Base-by-base conservation (phyloP, 1,139 yeast species). In the Hemisphaericaspora xylofermentans region DNA sequence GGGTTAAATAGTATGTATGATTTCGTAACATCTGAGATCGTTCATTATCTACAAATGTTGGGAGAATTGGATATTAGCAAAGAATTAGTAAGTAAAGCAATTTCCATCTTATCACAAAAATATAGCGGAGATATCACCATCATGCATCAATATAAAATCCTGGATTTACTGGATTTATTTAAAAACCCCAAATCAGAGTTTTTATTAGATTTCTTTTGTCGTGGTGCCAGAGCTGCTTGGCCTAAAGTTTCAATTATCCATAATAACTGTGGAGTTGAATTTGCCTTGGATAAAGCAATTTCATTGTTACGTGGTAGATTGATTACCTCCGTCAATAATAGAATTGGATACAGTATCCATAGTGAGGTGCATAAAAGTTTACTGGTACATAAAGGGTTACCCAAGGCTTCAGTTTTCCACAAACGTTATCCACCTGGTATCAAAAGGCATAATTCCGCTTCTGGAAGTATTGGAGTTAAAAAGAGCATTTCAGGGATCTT, bases 201-300 rank as follows among this genome's bases (percentile, higher is more conserved):
- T 53, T 63, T 89, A 41, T 61, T 82, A 37, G 84, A 83, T 43
- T 84, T 89, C 43, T 77, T 84, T 6, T 71, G 82, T 33, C 75
- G 95, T 48, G 98, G 98, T 1, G 95, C 95, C 0, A 70, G 87
- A 47, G 93, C 97, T 0, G 83, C 96, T 0, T 93, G 98, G 97
- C 95, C 96, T 0, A 87, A 88, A 54, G 64, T 91, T 3, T 79
- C 95, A 1, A 74, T 89, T 30, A 88, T 91, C 38, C 76, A 83
- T 49, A 91, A 91, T 58, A 96, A 88, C 56, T 88, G 96, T 60
- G 83, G 93, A 0, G 81, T 89, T 31, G 98, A 93, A 55, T 84
- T 91, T 61, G 87, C 91, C 0, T 65, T 93, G 35, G 98, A 91
- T 61, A 78, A 76, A 46, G 86, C 95, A 3, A 88, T 91, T 5